Conservation (phyloP, 108 stramenopile genomes). For the Cylindrotheca fusiformis region DNA sequence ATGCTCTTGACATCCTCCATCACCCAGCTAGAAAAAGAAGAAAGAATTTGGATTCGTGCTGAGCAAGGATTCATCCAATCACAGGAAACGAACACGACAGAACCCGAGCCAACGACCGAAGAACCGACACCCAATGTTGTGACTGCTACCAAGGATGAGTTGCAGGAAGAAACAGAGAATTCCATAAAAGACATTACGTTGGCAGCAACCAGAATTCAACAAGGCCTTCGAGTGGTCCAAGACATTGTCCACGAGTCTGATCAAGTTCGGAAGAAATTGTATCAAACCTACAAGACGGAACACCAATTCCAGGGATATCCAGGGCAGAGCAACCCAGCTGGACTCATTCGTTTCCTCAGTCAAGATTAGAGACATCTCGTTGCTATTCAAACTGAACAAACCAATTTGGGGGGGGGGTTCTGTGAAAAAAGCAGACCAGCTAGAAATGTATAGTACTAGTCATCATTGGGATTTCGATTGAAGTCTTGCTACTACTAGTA, state of each 20-base stretch:
- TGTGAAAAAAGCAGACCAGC: too few relatives aligned
- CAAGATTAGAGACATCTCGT: too few relatives aligned
- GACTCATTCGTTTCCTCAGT: conserved; percentile 42
- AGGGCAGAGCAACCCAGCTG: conserved; percentile 36
- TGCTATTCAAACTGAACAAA: too few relatives aligned
- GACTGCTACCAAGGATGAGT: conserved; percentile 4
- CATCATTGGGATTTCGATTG: too few relatives aligned
- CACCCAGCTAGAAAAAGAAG: conserved; percentile 43
- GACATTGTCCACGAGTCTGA: conserved; percentile 21
- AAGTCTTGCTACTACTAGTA: too few relatives aligned
- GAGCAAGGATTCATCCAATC: conserved; percentile 22
- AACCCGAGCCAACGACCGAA: neutral
- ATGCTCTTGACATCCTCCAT: conserved; percentile 41
- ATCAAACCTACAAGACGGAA: conserved; percentile 39
- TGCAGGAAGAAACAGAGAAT: conserved; percentile 21
- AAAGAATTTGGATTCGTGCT: conserved; percentile 37
- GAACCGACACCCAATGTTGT: neutral
- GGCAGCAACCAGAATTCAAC: conserved; percentile 39
- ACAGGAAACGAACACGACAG: conserved; percentile 6
- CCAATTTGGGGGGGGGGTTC: too few relatives aligned
- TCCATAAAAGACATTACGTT: conserved; percentile 40
- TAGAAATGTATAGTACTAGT: too few relatives aligned
- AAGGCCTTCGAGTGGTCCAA: conserved; percentile 22
- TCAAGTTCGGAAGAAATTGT: conserved; percentile 28
- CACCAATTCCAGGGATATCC: conserved; percentile 50